These are phyloP conservation scores for Populus tomentosa DNA, from an alignment of 441 rosid genomes.

Conservation along the genomic window DNA sequence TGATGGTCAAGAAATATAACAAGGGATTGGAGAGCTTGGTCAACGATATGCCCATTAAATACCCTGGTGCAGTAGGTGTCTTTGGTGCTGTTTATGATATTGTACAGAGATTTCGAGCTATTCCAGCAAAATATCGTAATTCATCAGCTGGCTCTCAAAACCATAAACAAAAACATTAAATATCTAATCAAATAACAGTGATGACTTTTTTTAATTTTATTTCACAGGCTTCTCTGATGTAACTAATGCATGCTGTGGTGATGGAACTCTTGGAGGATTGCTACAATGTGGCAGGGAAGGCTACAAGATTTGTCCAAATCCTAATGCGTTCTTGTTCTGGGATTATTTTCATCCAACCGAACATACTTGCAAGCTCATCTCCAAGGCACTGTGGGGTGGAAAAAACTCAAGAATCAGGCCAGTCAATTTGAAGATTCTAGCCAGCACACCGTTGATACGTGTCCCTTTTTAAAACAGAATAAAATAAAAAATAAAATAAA, in stretches of 20 bases:
- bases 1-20: slow-evolving; percentile 52
- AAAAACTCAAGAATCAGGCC: slow-evolving; percentile 41
- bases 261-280: slow-evolving; percentile 43
- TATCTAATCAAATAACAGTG: neutral
- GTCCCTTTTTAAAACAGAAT: neutral
- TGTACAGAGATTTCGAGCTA: slow-evolving; percentile 39
- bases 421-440: slow-evolving; percentile 40
- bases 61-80: slow-evolving; percentile 40
- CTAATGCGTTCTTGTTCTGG: slow-evolving; percentile 49
- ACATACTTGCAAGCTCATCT: slow-evolving; percentile 41
- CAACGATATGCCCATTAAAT: slow-evolving; percentile 24
- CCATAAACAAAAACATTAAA: neutral
- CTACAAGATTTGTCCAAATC: slow-evolving; percentile 45
- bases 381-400: slow-evolving; percentile 54
- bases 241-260: slow-evolving; percentile 49
- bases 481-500: no score
- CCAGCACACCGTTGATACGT: slow-evolving; percentile 19
- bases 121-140: slow-evolving; percentile 52
- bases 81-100: slow-evolving; percentile 48
- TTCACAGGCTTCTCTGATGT: slow-evolving; percentile 42
- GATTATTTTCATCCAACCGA: slow-evolving; percentile 67
- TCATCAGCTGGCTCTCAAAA: neutral
- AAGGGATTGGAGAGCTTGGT: slow-evolving; percentile 41
- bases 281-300: slow-evolving; percentile 58
- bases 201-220: neutral